Evolutionary conservation across 1,284 basidiomycete genomes (phyloP).

Genomic region (Ganoderma lucidum): DNA sequence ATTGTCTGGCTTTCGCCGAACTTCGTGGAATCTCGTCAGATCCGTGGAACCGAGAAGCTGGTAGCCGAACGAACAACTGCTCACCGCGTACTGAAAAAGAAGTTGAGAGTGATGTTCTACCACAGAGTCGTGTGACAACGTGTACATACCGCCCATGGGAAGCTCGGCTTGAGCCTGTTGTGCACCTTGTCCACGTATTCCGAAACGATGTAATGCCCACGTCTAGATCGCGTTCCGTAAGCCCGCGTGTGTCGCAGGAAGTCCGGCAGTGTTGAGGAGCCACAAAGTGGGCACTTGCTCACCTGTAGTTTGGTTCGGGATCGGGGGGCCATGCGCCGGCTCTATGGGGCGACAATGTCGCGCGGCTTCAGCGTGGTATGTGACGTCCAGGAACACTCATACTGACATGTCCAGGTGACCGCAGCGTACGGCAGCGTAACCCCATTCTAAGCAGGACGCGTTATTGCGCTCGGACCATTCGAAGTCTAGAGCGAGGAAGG

Average conservation of each 20-base stretch:
- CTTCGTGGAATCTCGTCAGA: conserved; percentile 45
- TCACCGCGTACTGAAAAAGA: conserved; percentile 66
- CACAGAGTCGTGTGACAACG: conserved; percentile 17
- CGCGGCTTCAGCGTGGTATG: conserved; percentile 16
- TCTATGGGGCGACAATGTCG: conserved; percentile 46
- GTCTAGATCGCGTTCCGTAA: conserved; percentile 49
- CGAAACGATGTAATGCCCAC: conserved; percentile 81
- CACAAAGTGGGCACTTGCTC: conserved; percentile 26
- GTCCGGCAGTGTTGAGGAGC: not conserved
- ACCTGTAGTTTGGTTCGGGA: conserved; percentile 84
- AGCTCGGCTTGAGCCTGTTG: conserved; percentile 66
- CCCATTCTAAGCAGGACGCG: conserved; percentile 77
- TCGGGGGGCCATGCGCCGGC: conserved; percentile 81
- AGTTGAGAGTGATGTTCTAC: conserved; percentile 28
- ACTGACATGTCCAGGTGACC: conserved; percentile 77
- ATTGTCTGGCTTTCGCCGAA: conserved; percentile 83
- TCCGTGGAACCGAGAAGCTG: conserved; percentile 21
- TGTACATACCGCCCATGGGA: conserved; percentile 73
- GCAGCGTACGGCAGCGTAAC: conserved; percentile 81
- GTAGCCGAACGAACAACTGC: conserved; percentile 36
- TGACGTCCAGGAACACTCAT: conserved; percentile 24
- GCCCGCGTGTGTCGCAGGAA: conserved; percentile 6
- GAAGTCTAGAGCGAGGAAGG: conserved; percentile 79
- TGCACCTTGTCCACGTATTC: conserved; percentile 79
- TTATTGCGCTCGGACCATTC: conserved; percentile 83